Conservation (phyloP, 140 eudicot genomes). For the Senecio squalidus region DNA sequence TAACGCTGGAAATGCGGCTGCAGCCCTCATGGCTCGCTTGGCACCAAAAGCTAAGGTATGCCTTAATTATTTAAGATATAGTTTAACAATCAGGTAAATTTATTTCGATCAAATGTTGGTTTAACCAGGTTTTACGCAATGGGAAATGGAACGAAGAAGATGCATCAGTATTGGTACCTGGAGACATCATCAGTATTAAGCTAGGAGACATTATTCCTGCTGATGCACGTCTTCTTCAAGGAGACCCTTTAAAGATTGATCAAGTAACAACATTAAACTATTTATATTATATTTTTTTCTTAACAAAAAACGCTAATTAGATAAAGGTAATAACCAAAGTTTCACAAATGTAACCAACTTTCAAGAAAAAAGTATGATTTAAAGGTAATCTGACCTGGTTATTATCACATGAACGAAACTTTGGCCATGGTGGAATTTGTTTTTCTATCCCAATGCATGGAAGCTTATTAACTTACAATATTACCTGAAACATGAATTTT, state of each 20-base stretch:
- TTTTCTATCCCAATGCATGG: too few species aligned
- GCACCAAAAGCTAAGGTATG: conserved; percentile 75
- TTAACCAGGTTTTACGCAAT: conserved; percentile 40
- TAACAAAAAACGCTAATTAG: background rate
- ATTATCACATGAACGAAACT: too few species aligned
- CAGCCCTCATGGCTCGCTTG: conserved; percentile 84
- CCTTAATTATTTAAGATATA: background rate
- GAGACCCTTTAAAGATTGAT: conserved; percentile 65
- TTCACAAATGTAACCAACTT: too few species aligned
- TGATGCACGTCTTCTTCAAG: conserved; percentile 64
- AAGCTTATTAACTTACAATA: too few species aligned
- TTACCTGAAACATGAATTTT: too few species aligned
- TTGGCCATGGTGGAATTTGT: too few species aligned
- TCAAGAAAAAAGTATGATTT: too few species aligned
- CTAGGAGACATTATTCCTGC: conserved; percentile 68
- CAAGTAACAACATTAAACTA: conserved; percentile 33
- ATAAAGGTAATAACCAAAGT: too few species aligned
- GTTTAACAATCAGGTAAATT: background rate
- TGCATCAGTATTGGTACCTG: conserved; percentile 55
- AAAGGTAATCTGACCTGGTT: too few species aligned
- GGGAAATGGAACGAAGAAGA: conserved; percentile 62
- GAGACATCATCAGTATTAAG: conserved; percentile 57
- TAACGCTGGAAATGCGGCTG: conserved; percentile 79
- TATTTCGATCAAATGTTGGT: background rate
- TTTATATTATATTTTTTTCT: background rate